Conservation (phyloP, 148 eudicot genomes). For the Chenopodium quinoa region DNA sequence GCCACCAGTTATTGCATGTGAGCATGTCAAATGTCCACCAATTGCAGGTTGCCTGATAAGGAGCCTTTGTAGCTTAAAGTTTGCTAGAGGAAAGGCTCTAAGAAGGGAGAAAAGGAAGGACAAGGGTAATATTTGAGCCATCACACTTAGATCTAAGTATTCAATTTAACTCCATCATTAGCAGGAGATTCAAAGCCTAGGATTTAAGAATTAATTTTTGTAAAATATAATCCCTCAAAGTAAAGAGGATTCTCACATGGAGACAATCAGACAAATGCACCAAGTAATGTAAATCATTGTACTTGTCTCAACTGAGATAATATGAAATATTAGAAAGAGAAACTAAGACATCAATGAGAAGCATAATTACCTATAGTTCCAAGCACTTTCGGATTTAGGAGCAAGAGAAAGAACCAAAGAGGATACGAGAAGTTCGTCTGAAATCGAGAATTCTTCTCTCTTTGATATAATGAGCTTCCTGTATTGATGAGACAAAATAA, state of each 20-base stretch:
- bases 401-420: slow-evolving; percentile 72
- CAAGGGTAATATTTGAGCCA: background rate
- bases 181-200: background rate
- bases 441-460: slow-evolving; percentile 30
- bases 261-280: background rate
- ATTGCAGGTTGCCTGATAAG: background rate
- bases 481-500: slow-evolving; percentile 20
- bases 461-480: slow-evolving; percentile 71
- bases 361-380: slow-evolving; percentile 76
- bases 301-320: background rate
- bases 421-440: slow-evolving; percentile 62
- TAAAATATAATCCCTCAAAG: background rate
- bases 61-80: background rate
- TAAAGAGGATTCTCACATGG: background rate
- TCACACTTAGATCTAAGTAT: background rate
- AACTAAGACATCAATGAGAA: background rate
- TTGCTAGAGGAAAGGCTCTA: too few species aligned
- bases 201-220: background rate
- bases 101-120: background rate
- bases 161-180: background rate
- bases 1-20: background rate
- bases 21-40: background rate
- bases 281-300: background rate
- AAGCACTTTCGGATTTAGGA: slow-evolving; percentile 85
- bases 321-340: background rate